A percentile compares a stretch with the other conserved stretches of the same genome.
Evolutionary conservation across 1,284 basidiomycete species (phyloP).

Genomic region (Xanthoconium separans): DNA sequence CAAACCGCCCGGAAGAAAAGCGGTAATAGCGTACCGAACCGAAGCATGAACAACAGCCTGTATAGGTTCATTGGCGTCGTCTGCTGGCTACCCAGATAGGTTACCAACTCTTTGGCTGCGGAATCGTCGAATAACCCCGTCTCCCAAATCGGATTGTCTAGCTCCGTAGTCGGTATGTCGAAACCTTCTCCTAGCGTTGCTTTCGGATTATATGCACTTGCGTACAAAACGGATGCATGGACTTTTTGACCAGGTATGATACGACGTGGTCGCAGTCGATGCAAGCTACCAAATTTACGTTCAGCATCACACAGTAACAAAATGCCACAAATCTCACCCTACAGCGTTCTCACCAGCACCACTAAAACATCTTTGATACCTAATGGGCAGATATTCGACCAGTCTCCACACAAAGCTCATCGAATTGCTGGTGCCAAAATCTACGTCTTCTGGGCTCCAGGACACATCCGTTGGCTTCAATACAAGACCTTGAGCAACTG

Average conservation of each 20-base stretch:
- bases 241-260: slow-evolving; percentile 34
- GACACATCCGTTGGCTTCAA: slow-evolving; percentile 21
- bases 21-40: slow-evolving; percentile 24
- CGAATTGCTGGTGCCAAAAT: slow-evolving; percentile 21
- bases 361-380: slow-evolving; percentile 23
- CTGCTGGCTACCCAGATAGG: slow-evolving; percentile 6
- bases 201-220: no score
- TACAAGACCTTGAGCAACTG: slow-evolving; percentile 16
- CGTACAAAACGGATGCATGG: slow-evolving; percentile 30
- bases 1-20: neutral
- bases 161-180: no score
- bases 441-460: slow-evolving; percentile 29
- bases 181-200: no score
- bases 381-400: slow-evolving; percentile 30
- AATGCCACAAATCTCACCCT: slow-evolving; percentile 12
- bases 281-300: slow-evolving; percentile 13
- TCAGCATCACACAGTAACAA: neutral
- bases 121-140: slow-evolving; percentile 26
- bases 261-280: slow-evolving; percentile 18
- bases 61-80: slow-evolving; percentile 22
- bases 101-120: slow-evolving; percentile 18
- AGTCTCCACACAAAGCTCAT: slow-evolving; percentile 19
- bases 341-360: slow-evolving; percentile 9
- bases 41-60: slow-evolving; percentile 27
- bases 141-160: slow-evolving; percentile 22